A percentile compares a stretch with the other conserved stretches of the same genome.
These are phyloP conservation scores for Amoebophrya sp. DNA, from an alignment of 169 alveolate species.

Conservation along the genomic window DNA sequence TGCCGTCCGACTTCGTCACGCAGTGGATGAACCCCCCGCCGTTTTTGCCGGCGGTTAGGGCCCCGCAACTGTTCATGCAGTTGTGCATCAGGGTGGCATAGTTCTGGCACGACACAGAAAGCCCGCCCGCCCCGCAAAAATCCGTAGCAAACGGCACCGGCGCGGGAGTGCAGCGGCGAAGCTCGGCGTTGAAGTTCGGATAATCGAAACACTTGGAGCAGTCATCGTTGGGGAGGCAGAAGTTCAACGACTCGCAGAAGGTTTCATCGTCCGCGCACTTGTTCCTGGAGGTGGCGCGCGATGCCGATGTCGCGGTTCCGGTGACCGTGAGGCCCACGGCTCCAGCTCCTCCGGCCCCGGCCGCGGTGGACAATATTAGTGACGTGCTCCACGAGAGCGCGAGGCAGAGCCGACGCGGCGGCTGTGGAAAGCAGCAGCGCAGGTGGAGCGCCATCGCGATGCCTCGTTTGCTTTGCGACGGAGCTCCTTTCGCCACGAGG, in stretches of 20 bases:
- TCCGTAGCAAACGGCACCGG: not conserved
- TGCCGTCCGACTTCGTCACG: not conserved
- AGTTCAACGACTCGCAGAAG: not conserved
- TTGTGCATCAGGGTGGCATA: not conserved
- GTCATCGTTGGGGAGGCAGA: not conserved
- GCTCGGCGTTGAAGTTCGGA: not conserved
- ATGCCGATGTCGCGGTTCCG: too few relatives aligned
- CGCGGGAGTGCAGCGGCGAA: not conserved
- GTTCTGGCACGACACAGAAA: not conserved
- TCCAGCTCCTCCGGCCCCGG: too few relatives aligned
- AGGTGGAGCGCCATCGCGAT: too few relatives aligned
- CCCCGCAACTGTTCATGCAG: not conserved
- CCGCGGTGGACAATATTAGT: too few relatives aligned
- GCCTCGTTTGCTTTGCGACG: too few relatives aligned
- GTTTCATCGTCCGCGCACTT: not conserved
- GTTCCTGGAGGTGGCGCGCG: too few relatives aligned
- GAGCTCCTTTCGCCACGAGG: too few relatives aligned
- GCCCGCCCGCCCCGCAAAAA: not conserved
- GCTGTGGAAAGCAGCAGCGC: too few relatives aligned
- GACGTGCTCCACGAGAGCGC: too few relatives aligned
- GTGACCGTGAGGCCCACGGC: too few relatives aligned
- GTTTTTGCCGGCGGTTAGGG: not conserved
- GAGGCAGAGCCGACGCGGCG: too few relatives aligned
- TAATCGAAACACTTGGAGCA: not conserved
- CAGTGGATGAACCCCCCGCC: not conserved